Conservation (phyloP, 2,329 filamentous ascomycete genomes). For the Pseudogymnoascus sp. region DNA sequence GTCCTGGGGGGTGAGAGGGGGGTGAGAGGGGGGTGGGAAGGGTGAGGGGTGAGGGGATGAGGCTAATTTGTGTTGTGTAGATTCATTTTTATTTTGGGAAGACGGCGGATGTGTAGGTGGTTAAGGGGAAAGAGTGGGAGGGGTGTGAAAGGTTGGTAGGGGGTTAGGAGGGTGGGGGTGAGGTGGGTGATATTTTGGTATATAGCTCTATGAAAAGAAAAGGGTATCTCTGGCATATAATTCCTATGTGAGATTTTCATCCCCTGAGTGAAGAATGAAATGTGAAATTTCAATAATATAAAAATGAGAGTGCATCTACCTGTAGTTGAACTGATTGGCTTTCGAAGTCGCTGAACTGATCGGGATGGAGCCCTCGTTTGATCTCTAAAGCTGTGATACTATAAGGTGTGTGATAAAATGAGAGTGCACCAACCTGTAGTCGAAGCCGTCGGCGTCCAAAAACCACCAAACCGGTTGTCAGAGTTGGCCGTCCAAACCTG, state of each 20-base stretch:
- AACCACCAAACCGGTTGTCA: not conserved
- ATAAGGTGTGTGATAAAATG: not conserved
- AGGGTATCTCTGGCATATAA: not conserved
- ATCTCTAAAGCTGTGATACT: too few relatives aligned
- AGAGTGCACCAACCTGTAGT: not conserved
- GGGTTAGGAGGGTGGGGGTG: not conserved
- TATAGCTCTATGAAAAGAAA: not conserved
- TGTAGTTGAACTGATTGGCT: too few relatives aligned
- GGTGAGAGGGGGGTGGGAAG: too few relatives aligned
- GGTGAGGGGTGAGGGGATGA: too few relatives aligned
- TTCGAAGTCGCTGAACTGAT: too few relatives aligned
- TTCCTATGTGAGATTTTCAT: not conserved
- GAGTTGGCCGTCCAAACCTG: not conserved
- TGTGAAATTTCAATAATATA: not conserved
- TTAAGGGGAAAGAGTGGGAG: not conserved
- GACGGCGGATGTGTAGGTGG: not conserved
- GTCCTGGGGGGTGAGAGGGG: too few relatives aligned
- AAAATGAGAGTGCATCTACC: not conserved
- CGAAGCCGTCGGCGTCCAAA: not conserved
- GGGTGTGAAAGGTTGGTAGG: not conserved
- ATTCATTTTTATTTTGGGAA: not conserved
- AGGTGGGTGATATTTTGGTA: not conserved
- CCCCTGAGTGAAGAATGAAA: not conserved
- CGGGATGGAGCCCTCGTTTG: too few relatives aligned
- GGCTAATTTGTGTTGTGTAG: not conserved